Evolutionary conservation across 441 rosid genomes (phyloP), one percentile per base, ranked within the genome.

Genomic region (Lepidium campestre): DNA sequence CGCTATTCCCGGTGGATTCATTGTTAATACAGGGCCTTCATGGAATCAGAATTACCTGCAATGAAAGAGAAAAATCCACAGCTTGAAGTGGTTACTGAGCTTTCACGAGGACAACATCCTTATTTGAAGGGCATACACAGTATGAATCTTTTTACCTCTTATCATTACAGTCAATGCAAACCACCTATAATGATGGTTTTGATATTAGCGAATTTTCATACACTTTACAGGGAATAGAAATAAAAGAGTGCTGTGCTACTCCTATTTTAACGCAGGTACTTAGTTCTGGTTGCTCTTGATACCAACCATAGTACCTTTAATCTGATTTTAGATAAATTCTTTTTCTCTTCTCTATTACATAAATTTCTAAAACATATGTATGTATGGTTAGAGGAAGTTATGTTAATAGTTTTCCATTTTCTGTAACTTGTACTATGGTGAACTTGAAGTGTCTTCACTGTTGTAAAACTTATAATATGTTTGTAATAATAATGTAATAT

Each of bases 191-290:
- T 0, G 10, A 13, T 0, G 12, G 40, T 34, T 48, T 41, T 62
- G 50, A 35, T 27, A 52, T 39, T 12, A 20, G 32, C 32, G 2
- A 29, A 2, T 2, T 29, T 29, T 1, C 22, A 1, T 27, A 39
- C 31, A 60, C 44, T 56, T 44, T 10, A 1, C 35, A 94, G 97
- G 72, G 77, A 94, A 89, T 67, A 81, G 78, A 68, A 94, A 89
- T 32, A 83, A 89, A 70, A 72, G 87, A 32, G 99, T 94, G 53
- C 79, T 74, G 62, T 74, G 77, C 97, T 63, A 93, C 96, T 74
- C 88, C 96, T 40, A 87, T 87, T 72, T 89, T 93, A 75, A 91
- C 85, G 54, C 99, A 91, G 97, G 99, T 93, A 70, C 10, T 10
- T 72, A 27, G 34, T 72, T 44, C 9, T 56, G 13, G 10, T 39